Evolutionary conservation across 768 basidiomycete genomes (phyloP).

Genomic region (Russula abietina): DNA sequence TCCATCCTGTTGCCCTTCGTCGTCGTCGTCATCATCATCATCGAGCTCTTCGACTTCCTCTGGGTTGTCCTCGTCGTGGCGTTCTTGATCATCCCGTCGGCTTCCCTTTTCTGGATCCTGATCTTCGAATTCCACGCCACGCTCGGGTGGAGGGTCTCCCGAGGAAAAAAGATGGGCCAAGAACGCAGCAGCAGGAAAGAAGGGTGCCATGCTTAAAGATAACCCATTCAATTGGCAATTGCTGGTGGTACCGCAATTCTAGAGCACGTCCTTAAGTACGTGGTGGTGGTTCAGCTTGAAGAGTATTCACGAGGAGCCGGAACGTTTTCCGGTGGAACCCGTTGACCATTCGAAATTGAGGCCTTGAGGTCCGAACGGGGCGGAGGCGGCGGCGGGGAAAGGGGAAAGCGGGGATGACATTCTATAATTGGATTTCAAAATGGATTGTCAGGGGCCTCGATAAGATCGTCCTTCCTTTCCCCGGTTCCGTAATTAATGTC

Average conservation of each 20-base stretch:
- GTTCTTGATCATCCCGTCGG: background rate
- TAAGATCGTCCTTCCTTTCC: background rate
- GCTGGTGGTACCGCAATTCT: background rate
- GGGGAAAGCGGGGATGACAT: background rate
- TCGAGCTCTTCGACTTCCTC: background rate
- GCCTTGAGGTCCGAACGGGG: too few relatives aligned
- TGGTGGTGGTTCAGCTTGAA: background rate
- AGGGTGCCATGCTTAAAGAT: slow-evolving; percentile 4
- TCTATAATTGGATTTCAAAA: background rate
- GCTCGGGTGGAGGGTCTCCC: background rate
- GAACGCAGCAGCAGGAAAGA: background rate
- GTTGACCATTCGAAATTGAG: too few relatives aligned
- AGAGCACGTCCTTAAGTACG: background rate
- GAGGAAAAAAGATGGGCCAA: background rate
- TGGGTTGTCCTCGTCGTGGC: background rate
- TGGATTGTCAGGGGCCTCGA: background rate
- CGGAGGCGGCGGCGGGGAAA: too few relatives aligned
- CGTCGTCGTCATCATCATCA: background rate
- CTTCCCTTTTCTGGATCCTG: slow-evolving; percentile 3
- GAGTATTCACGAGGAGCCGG: background rate
- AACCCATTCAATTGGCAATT: background rate
- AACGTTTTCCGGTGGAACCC: too few relatives aligned
- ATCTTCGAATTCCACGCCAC: background rate
- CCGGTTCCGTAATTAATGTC: slow-evolving; percentile 10
- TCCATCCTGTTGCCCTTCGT: background rate